These are phyloP conservation scores for Stygiomarasmius scandens DNA, from an alignment of 1,284 basidiomycete genomes.

Conservation along the genomic window DNA sequence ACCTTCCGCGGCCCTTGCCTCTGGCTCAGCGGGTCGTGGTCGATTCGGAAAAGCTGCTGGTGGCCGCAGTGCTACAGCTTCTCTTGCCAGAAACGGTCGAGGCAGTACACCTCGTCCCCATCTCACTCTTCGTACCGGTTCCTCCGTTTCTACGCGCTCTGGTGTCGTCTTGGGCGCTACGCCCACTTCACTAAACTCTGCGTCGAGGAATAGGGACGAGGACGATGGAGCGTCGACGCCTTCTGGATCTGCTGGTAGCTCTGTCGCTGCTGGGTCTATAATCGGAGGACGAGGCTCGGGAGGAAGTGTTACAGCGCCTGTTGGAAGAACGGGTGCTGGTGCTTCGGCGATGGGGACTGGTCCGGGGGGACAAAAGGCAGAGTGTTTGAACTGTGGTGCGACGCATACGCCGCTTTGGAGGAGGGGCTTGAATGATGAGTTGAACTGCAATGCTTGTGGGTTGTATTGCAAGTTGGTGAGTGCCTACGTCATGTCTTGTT, in stretches of 20 bases:
- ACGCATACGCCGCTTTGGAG: constrained; percentile 84
- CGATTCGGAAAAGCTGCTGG: constrained; percentile 2
- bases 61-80: not conserved
- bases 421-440: constrained; percentile 78
- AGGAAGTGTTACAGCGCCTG: constrained; percentile 1
- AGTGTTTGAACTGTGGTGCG: constrained; percentile 82
- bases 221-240: not conserved
- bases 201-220: not conserved
- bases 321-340: constrained; percentile 1
- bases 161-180: constrained; percentile 61
- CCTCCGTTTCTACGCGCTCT: constrained; percentile 44
- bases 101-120: constrained; percentile 54
- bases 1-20: not conserved
- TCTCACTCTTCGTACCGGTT: constrained; percentile 56
- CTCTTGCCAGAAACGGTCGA: constrained; percentile 40
- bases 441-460: constrained; percentile 84
- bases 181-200: constrained; percentile 45
- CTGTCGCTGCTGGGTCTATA: not conserved
- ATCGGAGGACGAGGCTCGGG: not conserved
- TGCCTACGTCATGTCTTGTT: constrained; percentile 29
- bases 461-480: constrained; percentile 77
- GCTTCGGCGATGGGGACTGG: constrained; percentile 4
- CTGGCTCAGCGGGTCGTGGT: not conserved
- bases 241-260: not conserved
- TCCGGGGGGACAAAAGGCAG: constrained; percentile 80